Evolutionary conservation across 2,329 filamentous ascomycete species (phyloP), one percentile per base, ranked within the genome.

Genomic region (Pestalotiopsis sp.): DNA sequence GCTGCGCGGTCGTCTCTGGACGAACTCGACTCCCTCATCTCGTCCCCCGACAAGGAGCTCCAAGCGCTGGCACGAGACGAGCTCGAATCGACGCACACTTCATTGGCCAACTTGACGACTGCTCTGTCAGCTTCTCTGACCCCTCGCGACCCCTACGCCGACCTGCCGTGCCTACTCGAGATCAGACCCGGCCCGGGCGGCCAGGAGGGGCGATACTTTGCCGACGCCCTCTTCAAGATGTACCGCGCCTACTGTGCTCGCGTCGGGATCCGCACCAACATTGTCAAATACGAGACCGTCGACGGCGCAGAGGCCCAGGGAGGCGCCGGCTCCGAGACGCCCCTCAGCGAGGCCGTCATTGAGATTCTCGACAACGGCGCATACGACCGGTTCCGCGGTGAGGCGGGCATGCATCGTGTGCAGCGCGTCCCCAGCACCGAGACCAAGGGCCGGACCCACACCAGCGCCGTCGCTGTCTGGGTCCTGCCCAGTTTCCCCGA

Each of bases 381-480:
- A 25, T 99, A 97, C 80, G 93, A 92, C 70, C 77, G 89, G 1
- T 89, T 99, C 75, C 89, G 95, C 70, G 91, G 91, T 74, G 96
- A 99, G 81, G 93, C 95, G 3, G 96, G 96, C 39, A 96, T 99
- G 73, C 96, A 99, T 79, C 90, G 96, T 36, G 96, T 99, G 0
- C 96, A 99, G 83, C 90, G 96, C 31, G 91, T 99, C 3, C 96
- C 96, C 1, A 91, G 91, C 12, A 99, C 96, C 0, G 96, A 99
- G 79, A 93, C 86, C 73, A 95, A 94, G 77, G 96, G 96, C 2
- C 90, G 96, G 36, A 96, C 94, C 17, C 96, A 99, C 80, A 99
- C 96, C 12, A 96, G 93, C 77, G 95, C 95, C 13, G 95, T 94
- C 3, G 94, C 93, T 5, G 93, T 99, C 0, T 92, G 97, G 87